Conservation (phyloP, 371 early-diverging fungal species). For the Cokeromyces recurvatus region DNA sequence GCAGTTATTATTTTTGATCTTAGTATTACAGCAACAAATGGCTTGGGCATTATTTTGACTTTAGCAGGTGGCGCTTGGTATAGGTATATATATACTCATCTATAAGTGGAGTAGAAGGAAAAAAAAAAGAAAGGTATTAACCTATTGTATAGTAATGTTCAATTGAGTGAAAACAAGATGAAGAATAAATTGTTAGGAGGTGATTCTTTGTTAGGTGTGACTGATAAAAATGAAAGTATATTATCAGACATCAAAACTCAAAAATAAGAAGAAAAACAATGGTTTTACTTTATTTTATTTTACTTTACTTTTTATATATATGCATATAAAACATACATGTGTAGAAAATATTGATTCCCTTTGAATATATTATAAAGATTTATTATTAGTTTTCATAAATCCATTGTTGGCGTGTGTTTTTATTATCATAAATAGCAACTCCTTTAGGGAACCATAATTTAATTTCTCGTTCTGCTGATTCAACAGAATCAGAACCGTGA, state of each 20-base stretch:
- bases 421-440: background rate
- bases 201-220: constrained; percentile 17
- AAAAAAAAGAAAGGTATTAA: background rate
- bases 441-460: constrained; percentile 62
- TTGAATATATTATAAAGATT: no score
- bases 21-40: constrained; percentile 61
- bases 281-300: no score
- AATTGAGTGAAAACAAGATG: constrained; percentile 16
- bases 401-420: background rate
- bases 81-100: constrained; percentile 23
- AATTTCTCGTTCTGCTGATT: constrained; percentile 95
- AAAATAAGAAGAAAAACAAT: constrained; percentile 13
- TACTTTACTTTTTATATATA: no score
- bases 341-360: no score
- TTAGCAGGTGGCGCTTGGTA: constrained; percentile 72
- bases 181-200: constrained; percentile 15
- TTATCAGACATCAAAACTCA: constrained; percentile 18
- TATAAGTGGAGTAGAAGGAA: background rate
- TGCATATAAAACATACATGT: no score
- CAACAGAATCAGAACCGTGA: constrained; percentile 98
- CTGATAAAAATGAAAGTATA: constrained; percentile 18
- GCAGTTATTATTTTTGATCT: constrained; percentile 74
- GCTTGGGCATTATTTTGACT: constrained; percentile 73
- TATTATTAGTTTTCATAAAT: background rate
- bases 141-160: constrained; percentile 21